phyloP scores from a whole-genome alignment of 371 early-diverging fungal species.

The Capniomyces stellatus region DNA sequence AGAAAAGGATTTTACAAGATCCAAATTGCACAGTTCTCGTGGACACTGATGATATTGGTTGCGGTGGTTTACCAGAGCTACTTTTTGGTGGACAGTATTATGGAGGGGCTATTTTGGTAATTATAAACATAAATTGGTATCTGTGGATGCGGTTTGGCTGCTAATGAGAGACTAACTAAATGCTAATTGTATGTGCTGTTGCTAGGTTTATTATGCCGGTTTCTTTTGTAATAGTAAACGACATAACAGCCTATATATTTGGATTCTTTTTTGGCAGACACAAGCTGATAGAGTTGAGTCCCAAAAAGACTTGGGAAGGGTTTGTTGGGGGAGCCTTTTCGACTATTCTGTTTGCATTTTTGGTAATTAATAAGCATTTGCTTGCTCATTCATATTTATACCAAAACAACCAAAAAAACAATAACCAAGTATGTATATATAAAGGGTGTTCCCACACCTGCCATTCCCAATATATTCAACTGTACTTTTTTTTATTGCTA shows the following conservation, averaged over 20 bases:
- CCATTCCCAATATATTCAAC: too few species aligned
- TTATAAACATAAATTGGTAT: not conserved
- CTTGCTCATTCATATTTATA: too few species aligned
- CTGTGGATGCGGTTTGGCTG: slow-evolving; percentile 13
- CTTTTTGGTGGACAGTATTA: slow-evolving; percentile 87
- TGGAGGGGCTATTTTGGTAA: slow-evolving; percentile 92
- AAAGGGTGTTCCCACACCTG: too few species aligned
- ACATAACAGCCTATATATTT: slow-evolving; percentile 93
- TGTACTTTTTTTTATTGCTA: not conserved
- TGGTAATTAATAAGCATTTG: too few species aligned
- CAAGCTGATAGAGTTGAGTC: slow-evolving; percentile 85
- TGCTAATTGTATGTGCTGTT: slow-evolving; percentile 9
- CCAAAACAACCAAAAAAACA: too few species aligned
- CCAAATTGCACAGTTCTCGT: slow-evolving; percentile 88
- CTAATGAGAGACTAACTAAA: not conserved
- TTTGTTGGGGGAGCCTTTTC: slow-evolving; percentile 86
- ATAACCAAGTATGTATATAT: too few species aligned
- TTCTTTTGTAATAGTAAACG: slow-evolving; percentile 91
- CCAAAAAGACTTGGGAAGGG: slow-evolving; percentile 99
- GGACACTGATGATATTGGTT: slow-evolving; percentile 89
- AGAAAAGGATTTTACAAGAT: slow-evolving; percentile 70
- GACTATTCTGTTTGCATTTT: slow-evolving; percentile 71
- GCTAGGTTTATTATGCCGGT: slow-evolving; percentile 65
- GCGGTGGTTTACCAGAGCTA: slow-evolving; percentile 78
- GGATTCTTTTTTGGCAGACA: slow-evolving; percentile 90